Evolutionary conservation across 2,329 filamentous ascomycete genomes (phyloP), one percentile per base, ranked within the genome.

Genomic region (Cadophora luteo-olivacea): DNA sequence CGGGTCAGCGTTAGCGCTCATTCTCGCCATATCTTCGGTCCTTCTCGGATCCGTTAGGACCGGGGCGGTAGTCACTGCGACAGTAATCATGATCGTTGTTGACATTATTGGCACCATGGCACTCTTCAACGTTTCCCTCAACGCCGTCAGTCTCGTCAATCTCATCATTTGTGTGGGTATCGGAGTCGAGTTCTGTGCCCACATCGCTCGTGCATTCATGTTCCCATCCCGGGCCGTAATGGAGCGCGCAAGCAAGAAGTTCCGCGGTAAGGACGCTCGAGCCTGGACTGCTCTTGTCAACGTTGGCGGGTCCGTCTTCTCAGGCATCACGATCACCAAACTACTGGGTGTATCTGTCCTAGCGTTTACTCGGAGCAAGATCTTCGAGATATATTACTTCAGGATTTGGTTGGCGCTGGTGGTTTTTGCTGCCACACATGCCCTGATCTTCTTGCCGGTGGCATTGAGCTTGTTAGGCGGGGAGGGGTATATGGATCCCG

Each of bases 331-430:
- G 0, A 85, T 99, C 64, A 99, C 96, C 1, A 99, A 99, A 81
- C 86, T 99, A 1, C 84, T 99, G 1, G 96, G 96, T 3, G 95
- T 99, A 0, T 91, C 87, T 57, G 96, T 99, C 45, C 84, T 99
- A 24, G 96, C 96, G 0, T 99, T 97, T 77, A 99, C 96, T 8
- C 85, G 92, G 63, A 97, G 93, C 80, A 99, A 98, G 87, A 99
- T 99, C 77, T 99, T 99, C 76, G 97, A 99, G 83, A 93, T 99
- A 68, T 99, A 99, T 82, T 99, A 99, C 81, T 99, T 99, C 85
- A 88, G 96, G 54, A 92, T 99, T 54, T 99, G 96, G 96, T 83
- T 97, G 22, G 91, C 94, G 7, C 86, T 99, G 65, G 94, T 99
- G 12, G 79, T 97, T 11, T 95, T 97, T 79, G 97, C 94, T 2